phyloP scores from a whole-genome alignment of 306 rosid species.

The Fragaria iinumae region DNA sequence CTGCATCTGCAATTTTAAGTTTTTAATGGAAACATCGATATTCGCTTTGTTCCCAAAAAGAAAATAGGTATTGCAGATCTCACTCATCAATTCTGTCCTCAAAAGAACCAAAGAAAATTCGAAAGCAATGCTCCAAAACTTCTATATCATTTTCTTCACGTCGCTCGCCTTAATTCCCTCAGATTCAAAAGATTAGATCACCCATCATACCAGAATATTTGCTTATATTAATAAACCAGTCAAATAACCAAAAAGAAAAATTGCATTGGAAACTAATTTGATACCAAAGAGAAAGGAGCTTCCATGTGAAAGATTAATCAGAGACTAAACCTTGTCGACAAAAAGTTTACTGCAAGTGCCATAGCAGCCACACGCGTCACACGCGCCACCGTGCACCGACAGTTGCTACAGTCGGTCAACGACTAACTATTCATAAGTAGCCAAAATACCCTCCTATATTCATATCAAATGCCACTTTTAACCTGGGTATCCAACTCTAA shows the following conservation, averaged over 20 bases:
- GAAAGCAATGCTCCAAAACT: background rate
- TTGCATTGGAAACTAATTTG: background rate
- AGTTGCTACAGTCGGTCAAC: conserved; percentile 4
- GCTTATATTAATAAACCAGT: background rate
- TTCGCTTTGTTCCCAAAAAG: conserved; percentile 9
- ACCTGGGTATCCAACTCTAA: conserved; percentile 11
- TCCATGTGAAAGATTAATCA: conserved; percentile 18
- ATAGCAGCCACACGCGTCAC: background rate
- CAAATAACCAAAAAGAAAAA: background rate
- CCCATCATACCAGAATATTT: background rate
- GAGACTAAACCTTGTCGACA: conserved; percentile 10
- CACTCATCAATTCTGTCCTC: background rate
- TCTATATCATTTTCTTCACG: background rate
- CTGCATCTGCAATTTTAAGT: background rate
- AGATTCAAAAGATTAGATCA: background rate
- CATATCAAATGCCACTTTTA: background rate
- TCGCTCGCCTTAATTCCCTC: background rate
- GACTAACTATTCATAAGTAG: background rate
- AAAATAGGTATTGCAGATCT: background rate
- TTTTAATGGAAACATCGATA: background rate
- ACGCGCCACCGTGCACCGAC: conserved; percentile 18
- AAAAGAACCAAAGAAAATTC: background rate
- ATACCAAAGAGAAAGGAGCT: background rate
- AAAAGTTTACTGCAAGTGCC: background rate
- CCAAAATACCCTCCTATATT: background rate